Base-by-base conservation (phyloP, 1,284 basidiomycete genomes). In the Stereum hirsutum region DNA sequence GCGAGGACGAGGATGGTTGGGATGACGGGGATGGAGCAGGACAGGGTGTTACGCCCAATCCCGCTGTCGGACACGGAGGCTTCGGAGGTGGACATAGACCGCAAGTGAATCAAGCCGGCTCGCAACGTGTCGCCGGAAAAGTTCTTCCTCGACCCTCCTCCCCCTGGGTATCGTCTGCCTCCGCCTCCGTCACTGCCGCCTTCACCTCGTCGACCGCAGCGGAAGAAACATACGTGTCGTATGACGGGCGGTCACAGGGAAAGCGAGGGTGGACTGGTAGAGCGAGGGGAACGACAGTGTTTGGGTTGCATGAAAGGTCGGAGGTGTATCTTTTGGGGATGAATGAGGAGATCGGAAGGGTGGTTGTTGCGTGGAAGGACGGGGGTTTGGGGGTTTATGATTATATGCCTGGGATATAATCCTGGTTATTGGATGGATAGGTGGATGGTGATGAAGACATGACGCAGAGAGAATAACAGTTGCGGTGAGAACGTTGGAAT, bases 261-360 rank as follows among this genome's bases (percentile, higher is more conserved):
- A n/a, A n/a, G n/a, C n/a, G n/a, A n/a, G n/a, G 45, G 42, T 12
- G 27, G 31, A n/a, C 31, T n/a, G n/a, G n/a, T n/a, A n/a, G n/a
- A n/a, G n/a, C n/a, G n/a, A n/a, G 23, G 12, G 34, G 63, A 0
- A 61, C 67, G 36, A 69, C 66, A 41, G 65, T 76, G 12, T 75
- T 76, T 55, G 57, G 55, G 2, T 30, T 65, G 62, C 35, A 66
- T 67, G 45, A 56, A 61, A 32, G 46, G 47, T 10, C 75, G 41
- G 55, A 56, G 19, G 83, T 79, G 79, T 63, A 61, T 20, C 58
- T 62, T 21, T 41, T 83, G 34, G 75, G 73, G 11, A 54, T 83
- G 43, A 68, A 76, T 44, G 81, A 85, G 48, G 65, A 72, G 19
- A 70, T 75, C 37, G 81, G 81, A 12, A 64, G 64, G 34, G 68